Conservation (phyloP, 306 rosid species). For the Argentina anserina region DNA sequence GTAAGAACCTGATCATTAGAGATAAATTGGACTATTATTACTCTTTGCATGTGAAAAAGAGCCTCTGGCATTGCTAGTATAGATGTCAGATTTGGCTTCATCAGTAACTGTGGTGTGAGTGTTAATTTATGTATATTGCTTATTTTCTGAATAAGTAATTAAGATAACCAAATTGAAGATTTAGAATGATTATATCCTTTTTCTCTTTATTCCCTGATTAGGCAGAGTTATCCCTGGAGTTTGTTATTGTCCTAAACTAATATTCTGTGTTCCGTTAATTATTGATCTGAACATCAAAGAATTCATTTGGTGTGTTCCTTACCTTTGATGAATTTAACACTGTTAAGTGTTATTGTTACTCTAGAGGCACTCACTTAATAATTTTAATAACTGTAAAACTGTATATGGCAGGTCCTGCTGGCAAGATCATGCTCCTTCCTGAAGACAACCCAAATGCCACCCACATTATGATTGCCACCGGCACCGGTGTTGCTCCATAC, state of each 20-base stretch:
- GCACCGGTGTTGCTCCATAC: constrained; percentile 94
- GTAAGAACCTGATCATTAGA: constrained; percentile 34
- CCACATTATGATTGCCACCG: constrained; percentile 96
- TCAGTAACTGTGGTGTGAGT: not conserved
- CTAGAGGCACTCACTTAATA: constrained; percentile 13
- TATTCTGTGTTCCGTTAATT: not conserved
- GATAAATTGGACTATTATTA: not conserved
- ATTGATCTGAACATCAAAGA: not conserved
- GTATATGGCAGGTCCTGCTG: constrained; percentile 75
- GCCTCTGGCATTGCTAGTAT: not conserved
- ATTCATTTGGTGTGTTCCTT: not conserved
- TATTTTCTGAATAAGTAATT: not conserved
- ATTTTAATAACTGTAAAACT: not conserved
- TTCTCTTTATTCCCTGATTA: not conserved
- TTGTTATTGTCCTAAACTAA: not conserved
- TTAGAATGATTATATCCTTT: not conserved
- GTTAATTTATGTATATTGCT: not conserved
- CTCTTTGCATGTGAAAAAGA: not conserved
- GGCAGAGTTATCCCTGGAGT: too few relatives aligned
- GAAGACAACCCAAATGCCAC: constrained; percentile 89
- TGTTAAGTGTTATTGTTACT: not conserved
- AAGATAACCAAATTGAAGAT: not conserved
- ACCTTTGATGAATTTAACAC: constrained; percentile 12
- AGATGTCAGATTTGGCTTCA: not conserved
- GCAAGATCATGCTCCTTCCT: constrained; percentile 97